phyloP scores from a whole-genome alignment of 441 rosid species.

The Gossypium aridum region DNA sequence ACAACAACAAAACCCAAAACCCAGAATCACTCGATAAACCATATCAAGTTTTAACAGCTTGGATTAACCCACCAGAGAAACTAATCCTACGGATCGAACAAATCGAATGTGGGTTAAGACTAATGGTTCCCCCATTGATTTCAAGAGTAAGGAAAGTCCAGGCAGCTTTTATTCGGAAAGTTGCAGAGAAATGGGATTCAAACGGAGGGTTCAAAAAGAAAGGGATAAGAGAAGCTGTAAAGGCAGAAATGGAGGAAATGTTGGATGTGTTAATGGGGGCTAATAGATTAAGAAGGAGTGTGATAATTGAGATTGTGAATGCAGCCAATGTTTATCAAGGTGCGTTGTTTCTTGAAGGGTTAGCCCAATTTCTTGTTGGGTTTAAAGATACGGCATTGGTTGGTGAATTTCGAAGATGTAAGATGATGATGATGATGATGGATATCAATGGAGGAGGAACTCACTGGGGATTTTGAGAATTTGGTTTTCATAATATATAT shows the following conservation, averaged over 20 bases:
- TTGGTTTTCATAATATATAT: not conserved
- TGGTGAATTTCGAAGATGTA: conserved; percentile 34
- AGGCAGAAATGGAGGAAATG: conserved; percentile 55
- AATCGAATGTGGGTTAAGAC: conserved; percentile 70
- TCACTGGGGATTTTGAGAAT: not conserved
- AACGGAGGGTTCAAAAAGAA: conserved; percentile 8
- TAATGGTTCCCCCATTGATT: conserved; percentile 61
- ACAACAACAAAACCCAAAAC: not conserved
- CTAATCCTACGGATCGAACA: conserved; percentile 46
- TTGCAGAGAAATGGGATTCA: conserved; percentile 40
- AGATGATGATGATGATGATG: not conserved
- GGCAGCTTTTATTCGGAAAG: conserved; percentile 30
- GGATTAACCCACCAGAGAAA: conserved; percentile 40
- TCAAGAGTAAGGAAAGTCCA: conserved; percentile 44
- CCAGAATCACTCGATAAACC: conserved; percentile 17
- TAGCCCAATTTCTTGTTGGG: conserved; percentile 72
- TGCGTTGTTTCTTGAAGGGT: conserved; percentile 67
- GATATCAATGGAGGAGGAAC: conserved; percentile 5
- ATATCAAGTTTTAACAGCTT: conserved; percentile 38
- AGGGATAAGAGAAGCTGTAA: conserved; percentile 36
- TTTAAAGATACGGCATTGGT: conserved; percentile 45
- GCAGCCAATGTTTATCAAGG: conserved; percentile 52
- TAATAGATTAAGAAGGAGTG: conserved; percentile 60
- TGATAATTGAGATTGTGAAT: conserved; percentile 56
- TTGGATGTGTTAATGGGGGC: conserved; percentile 55